These are phyloP conservation scores for Heteromeles arbutifolia DNA, from an alignment of 306 rosid species.

Conservation along the genomic window DNA sequence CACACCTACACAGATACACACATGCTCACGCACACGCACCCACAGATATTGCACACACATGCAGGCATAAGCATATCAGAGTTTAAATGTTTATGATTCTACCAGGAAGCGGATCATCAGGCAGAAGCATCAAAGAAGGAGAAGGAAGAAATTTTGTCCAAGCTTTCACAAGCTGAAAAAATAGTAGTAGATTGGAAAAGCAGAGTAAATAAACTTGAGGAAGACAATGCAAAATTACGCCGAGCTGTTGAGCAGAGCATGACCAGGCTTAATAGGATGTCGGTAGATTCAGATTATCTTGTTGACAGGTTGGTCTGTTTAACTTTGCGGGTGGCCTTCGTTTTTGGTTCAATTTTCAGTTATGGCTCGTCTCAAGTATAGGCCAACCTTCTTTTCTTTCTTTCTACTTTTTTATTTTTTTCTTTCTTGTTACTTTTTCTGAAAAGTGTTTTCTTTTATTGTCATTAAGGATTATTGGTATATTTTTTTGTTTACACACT, in stretches of 20 bases:
- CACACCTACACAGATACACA: too few relatives aligned
- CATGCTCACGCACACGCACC: not conserved
- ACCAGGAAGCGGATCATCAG: constrained; percentile 61
- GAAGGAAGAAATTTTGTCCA: constrained; percentile 61
- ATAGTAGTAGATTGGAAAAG: constrained; percentile 67
- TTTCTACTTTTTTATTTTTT: too few relatives aligned
- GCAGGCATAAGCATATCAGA: not conserved
- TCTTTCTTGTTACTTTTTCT: not conserved
- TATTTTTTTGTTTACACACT: not conserved
- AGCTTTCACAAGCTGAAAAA: constrained; percentile 71
- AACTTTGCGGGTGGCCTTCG: not conserved
- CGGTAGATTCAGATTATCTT: constrained; percentile 91
- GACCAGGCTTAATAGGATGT: constrained; percentile 96
- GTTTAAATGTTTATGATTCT: constrained; percentile 5
- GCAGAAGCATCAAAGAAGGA: constrained; percentile 52
- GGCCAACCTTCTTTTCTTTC: not conserved
- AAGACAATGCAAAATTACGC: constrained; percentile 82
- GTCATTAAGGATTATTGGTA: not conserved
- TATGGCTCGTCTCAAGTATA: not conserved
- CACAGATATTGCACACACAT: not conserved
- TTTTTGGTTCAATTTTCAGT: not conserved
- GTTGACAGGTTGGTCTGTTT: constrained; percentile 76
- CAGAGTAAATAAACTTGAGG: constrained; percentile 86
- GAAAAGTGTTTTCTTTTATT: not conserved
- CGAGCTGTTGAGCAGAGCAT: constrained; percentile 92